These are phyloP conservation scores for Linnemannia hyalina DNA, from an alignment of 192 early-diverging fungal genomes.

Conservation along the genomic window DNA sequence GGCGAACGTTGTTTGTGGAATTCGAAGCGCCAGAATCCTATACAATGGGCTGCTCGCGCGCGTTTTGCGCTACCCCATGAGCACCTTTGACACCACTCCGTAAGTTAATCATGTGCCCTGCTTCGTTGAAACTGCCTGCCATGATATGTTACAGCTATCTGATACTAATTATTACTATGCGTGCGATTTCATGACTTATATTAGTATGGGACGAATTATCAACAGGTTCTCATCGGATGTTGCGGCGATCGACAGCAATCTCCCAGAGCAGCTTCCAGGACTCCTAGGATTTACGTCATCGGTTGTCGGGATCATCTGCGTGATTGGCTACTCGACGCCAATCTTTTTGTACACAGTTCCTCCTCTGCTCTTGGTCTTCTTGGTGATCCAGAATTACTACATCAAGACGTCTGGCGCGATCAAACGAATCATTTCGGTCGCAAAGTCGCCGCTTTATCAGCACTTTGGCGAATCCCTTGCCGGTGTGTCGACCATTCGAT, in stretches of 20 bases:
- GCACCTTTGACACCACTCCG: slow-evolving; percentile 93
- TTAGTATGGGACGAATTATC: slow-evolving; percentile 61
- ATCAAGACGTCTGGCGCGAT: slow-evolving; percentile 81
- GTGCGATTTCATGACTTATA: background rate
- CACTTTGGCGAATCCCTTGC: slow-evolving; percentile 85
- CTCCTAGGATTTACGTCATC: slow-evolving; percentile 62
- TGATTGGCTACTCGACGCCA: slow-evolving; percentile 67
- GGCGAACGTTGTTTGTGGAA: slow-evolving; percentile 57
- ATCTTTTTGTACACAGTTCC: slow-evolving; percentile 23
- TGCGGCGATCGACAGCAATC: slow-evolving; percentile 74
- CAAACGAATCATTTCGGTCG: slow-evolving; percentile 79
- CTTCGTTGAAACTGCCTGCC: too few species aligned
- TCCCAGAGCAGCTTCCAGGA: slow-evolving; percentile 63
- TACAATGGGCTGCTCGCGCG: slow-evolving; percentile 64
- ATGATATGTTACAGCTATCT: background rate
- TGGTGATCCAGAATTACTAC: slow-evolving; percentile 73
- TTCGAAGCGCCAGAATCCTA: slow-evolving; percentile 67
- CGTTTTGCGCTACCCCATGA: slow-evolving; percentile 78
- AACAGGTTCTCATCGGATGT: slow-evolving; percentile 93
- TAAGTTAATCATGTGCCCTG: slow-evolving; percentile 58
- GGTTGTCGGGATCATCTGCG: slow-evolving; percentile 64
- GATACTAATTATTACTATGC: background rate
- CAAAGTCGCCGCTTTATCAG: slow-evolving; percentile 81
- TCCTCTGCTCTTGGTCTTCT: slow-evolving; percentile 60
- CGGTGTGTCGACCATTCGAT: slow-evolving; percentile 85